Conservation (phyloP, 208 protist genomes). For the Acanthamoeba divionensis region DNA sequence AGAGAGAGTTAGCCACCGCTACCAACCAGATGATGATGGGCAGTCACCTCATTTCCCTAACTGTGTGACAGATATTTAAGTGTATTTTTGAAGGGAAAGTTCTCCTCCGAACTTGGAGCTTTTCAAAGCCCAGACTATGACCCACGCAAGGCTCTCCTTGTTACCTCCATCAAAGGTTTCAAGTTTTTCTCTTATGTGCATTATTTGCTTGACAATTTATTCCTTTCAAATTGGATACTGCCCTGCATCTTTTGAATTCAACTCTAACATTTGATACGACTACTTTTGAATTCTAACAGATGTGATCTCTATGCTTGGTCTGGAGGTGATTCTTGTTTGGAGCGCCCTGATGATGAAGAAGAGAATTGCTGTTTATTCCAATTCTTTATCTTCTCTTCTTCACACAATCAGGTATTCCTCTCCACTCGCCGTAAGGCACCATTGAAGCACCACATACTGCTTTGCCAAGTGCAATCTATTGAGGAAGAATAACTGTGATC, state of each 20-base stretch:
- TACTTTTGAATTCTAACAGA: not conserved
- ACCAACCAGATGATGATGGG: too few relatives aligned
- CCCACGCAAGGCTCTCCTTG: constrained; percentile 13
- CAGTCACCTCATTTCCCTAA: too few relatives aligned
- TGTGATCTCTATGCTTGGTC: not conserved
- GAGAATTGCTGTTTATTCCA: not conserved
- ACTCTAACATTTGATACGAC: not conserved
- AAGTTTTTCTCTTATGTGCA: not conserved
- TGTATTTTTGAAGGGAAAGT: too few relatives aligned
- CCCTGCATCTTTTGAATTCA: not conserved
- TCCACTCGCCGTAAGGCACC: not conserved
- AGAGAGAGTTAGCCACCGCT: not conserved
- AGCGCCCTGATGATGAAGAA: constrained; percentile 33
- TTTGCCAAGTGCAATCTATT: not conserved
- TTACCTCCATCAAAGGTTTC: not conserved
- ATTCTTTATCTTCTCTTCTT: not conserved
- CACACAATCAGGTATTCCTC: not conserved
- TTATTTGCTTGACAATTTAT: not conserved
- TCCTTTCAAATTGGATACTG: not conserved
- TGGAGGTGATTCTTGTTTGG: constrained; percentile 24
- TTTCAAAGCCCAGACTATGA: not conserved
- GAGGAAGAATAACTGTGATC: not conserved
- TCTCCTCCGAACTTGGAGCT: too few relatives aligned
- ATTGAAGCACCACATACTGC: not conserved
- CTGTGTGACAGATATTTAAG: too few relatives aligned